Evolutionary conservation across 1,284 basidiomycete species (phyloP).

Genomic region (Sporisorium graminicola): DNA sequence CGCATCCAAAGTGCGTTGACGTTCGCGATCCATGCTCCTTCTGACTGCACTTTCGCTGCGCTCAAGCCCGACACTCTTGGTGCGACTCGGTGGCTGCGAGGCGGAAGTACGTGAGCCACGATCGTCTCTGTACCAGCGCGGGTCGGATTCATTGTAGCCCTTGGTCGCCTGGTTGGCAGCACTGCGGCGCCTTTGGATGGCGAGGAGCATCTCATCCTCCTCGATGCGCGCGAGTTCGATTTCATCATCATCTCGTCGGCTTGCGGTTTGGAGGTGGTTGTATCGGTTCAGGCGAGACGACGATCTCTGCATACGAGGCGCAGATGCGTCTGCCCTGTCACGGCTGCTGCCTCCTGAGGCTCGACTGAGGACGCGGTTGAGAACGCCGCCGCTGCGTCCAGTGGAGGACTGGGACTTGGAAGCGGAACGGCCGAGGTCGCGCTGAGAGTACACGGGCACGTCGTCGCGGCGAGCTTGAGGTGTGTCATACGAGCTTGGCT

Average conservation of each 20-base stretch:
- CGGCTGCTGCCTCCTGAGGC: constrained; percentile 34
- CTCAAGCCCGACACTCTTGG: constrained; percentile 15
- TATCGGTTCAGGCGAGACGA: constrained; percentile 35
- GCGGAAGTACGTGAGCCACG: constrained; percentile 13
- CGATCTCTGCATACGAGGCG: constrained; percentile 22
- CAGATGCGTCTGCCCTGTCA: constrained; percentile 2
- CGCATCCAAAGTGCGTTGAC: constrained; percentile 27
- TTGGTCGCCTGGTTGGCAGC: constrained; percentile 34
- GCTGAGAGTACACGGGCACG: constrained; percentile 3
- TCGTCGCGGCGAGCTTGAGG: constrained; percentile 36
- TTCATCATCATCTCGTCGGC: constrained; percentile 36
- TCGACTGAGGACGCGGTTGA: constrained; percentile 37
- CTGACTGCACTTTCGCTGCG: constrained; percentile 33
- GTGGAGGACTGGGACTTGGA: constrained; percentile 7
- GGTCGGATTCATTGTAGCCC: constrained; percentile 36
- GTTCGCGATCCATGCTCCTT: constrained; percentile 43
- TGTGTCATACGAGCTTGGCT: constrained; percentile 32
- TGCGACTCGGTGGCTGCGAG: constrained; percentile 5
- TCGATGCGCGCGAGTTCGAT: constrained; percentile 44
- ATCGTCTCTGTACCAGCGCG: constrained; percentile 45
- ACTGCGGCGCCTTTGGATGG: constrained; percentile 39
- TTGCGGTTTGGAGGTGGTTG: constrained; percentile 23
- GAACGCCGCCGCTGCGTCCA: constrained; percentile 27
- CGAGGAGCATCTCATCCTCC: constrained; percentile 49
- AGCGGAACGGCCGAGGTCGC: constrained; percentile 11